phyloP scores from a whole-genome alignment of 2,329 filamentous ascomycete species.

The Furcasterigmium furcatum region DNA sequence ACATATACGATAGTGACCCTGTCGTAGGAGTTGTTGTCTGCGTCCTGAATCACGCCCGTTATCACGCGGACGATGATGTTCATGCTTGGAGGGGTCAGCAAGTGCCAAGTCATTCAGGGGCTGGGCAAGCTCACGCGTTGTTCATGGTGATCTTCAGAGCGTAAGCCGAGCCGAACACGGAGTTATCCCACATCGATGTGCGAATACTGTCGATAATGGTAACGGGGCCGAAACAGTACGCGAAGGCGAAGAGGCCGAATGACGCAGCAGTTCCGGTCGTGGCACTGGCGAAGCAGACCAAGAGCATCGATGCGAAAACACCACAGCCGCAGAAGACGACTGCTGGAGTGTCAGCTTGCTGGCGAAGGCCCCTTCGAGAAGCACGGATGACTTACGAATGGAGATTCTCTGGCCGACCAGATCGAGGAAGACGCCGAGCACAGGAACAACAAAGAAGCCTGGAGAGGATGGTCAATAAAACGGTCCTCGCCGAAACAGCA shows the following conservation, averaged over 20 bases:
- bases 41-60: constrained; percentile 56
- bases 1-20: constrained; percentile 55
- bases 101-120: not conserved
- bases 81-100: no score
- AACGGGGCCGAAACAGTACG: constrained; percentile 51
- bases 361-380: no score
- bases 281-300: constrained; percentile 37
- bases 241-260: constrained; percentile 58
- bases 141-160: constrained; percentile 60
- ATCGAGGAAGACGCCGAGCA: constrained; percentile 54
- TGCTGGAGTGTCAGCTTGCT: no score
- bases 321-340: constrained; percentile 36
- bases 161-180: constrained; percentile 58
- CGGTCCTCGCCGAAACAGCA: no score
- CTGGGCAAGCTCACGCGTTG: constrained; percentile 35
- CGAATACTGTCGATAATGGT: constrained; percentile 59
- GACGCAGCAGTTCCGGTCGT: constrained; percentile 51
- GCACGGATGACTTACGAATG: no score
- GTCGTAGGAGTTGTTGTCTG: constrained; percentile 52
- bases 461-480: no score
- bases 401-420: constrained; percentile 49
- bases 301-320: not conserved
- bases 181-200: constrained; percentile 56
- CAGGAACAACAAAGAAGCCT: constrained; percentile 57
- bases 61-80: constrained; percentile 57